phyloP scores from a whole-genome alignment of 1,284 basidiomycete genomes.

The Athelia psychrophila region DNA sequence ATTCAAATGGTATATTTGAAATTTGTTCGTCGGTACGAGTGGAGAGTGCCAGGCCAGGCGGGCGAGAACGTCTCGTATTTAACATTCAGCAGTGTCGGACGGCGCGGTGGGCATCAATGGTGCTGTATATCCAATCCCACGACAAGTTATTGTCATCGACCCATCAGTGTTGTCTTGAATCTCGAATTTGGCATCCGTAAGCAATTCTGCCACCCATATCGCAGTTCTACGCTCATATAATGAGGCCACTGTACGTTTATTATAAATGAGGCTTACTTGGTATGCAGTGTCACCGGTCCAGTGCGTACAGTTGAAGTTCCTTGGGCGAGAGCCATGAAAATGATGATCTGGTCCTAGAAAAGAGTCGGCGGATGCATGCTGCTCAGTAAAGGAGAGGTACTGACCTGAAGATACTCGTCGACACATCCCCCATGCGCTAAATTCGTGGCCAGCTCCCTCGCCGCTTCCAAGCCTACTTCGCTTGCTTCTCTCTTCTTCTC shows the following conservation, averaged over 20 bases:
- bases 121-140: slow-evolving; percentile 49
- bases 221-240: slow-evolving; percentile 50
- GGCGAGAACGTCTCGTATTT: too few relatives aligned
- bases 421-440: slow-evolving; percentile 62
- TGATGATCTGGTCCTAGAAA: slow-evolving; percentile 67
- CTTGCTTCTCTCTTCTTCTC: slow-evolving; percentile 40
- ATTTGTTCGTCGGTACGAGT: too few relatives aligned
- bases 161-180: slow-evolving; percentile 37
- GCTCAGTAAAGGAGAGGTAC: background rate
- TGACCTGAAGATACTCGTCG: slow-evolving; percentile 60
- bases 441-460: slow-evolving; percentile 49
- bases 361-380: background rate
- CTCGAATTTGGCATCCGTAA: slow-evolving; percentile 62
- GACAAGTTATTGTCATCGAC: slow-evolving; percentile 43
- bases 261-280: slow-evolving; percentile 42
- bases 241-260: slow-evolving; percentile 5
- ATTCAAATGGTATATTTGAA: too few relatives aligned
- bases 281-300: slow-evolving; percentile 61
- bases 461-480: slow-evolving; percentile 56
- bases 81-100: too few relatives aligned
- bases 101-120: too few relatives aligned
- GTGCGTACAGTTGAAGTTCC: slow-evolving; percentile 55
- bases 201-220: slow-evolving; percentile 64
- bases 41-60: too few relatives aligned
- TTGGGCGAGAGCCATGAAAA: slow-evolving; percentile 68